Evolutionary conservation across 2,329 filamentous ascomycete genomes (phyloP).

Genomic region (Penicillium nordicum): DNA sequence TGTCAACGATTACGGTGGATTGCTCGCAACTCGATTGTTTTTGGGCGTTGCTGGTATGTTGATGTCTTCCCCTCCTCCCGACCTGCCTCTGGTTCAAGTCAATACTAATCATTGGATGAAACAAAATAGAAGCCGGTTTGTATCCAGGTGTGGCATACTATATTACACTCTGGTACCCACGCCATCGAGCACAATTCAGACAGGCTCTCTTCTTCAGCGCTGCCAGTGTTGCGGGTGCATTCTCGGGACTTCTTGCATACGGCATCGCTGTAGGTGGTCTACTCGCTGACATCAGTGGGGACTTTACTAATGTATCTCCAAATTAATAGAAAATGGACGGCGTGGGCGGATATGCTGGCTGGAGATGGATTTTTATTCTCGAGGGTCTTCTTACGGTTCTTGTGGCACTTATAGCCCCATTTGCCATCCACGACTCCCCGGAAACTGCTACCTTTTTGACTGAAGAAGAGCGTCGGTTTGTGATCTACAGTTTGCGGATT

Average conservation of each 20-base stretch:
- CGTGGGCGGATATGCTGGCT: slow-evolving; percentile 45
- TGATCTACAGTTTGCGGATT: slow-evolving; percentile 38
- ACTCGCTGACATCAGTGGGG: slow-evolving; percentile 20
- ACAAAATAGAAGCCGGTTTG: slow-evolving; percentile 37
- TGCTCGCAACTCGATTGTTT: slow-evolving; percentile 48
- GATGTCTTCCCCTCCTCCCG: no score
- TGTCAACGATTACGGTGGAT: slow-evolving; percentile 44
- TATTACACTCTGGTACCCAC: slow-evolving; percentile 47
- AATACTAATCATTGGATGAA: not conserved
- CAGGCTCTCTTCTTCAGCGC: slow-evolving; percentile 49
- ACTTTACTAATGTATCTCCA: not conserved
- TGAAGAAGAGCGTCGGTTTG: slow-evolving; percentile 38
- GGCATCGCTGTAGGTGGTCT: slow-evolving; percentile 44
- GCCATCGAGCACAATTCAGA: slow-evolving; percentile 43
- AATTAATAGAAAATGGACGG: slow-evolving; percentile 47
- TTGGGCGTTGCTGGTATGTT: slow-evolving; percentile 36
- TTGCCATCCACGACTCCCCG: slow-evolving; percentile 47
- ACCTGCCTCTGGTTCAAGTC: not conserved
- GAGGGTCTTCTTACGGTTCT: slow-evolving; percentile 48
- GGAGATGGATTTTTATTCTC: slow-evolving; percentile 52
- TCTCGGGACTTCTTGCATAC: slow-evolving; percentile 52
- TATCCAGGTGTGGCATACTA: slow-evolving; percentile 47
- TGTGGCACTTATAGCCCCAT: slow-evolving; percentile 43
- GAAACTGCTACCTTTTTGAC: slow-evolving; percentile 45
- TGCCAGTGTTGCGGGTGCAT: slow-evolving; percentile 50